Base-by-base conservation (phyloP, 805 yeast species). In the Starmerella roubikii region DNA sequence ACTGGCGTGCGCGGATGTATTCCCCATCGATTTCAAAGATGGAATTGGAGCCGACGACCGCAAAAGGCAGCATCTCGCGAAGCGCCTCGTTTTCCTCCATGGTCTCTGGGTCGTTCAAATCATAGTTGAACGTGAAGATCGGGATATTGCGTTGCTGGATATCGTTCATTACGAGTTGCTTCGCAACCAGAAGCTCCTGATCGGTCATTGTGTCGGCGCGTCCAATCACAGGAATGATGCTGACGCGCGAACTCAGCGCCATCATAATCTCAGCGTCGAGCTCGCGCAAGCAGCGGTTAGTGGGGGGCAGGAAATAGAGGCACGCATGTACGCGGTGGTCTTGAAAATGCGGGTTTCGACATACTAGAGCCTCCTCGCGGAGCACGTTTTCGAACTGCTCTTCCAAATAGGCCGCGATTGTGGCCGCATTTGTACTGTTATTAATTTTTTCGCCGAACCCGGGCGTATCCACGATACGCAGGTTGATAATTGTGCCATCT, bases 291-390 rank as follows among this genome's bases (percentile, higher is more conserved):
- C 69, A 69, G 46, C 61, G 64, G 19, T 67, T 62, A 8, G 69
- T 66, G 7, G 75, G 68, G 21, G 76, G 68, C 39, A 85, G 68
- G 49, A 85, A 81, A 61, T 83, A 85, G 40, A 85, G 59, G 50
- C 85, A 72, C n/a, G 68, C 83, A 54, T 81, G 93, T 23, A 81
- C 83, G 41, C 91, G 67, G n/a, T 75, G 72, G 58, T 81, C 93
- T 29, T 64, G 64, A 42, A 72, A 72, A 35, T 82, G 66, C 20
- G 94, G 94, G 55, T 83, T 82, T 68, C 96, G 76, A 58, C 71
- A 71, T 47, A 85, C 82, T 46, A 88, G 68, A 1, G 91, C 80
- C 57, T 85, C 95, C 56, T 85, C 94, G 2, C 82, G 83, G 34
- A 85, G 67, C 0, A 81, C 55, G 13, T 47, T 65, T 48, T 79